phyloP scores from a whole-genome alignment of 805 yeast genomes.

The Schizosaccharomyces japonicus region DNA sequence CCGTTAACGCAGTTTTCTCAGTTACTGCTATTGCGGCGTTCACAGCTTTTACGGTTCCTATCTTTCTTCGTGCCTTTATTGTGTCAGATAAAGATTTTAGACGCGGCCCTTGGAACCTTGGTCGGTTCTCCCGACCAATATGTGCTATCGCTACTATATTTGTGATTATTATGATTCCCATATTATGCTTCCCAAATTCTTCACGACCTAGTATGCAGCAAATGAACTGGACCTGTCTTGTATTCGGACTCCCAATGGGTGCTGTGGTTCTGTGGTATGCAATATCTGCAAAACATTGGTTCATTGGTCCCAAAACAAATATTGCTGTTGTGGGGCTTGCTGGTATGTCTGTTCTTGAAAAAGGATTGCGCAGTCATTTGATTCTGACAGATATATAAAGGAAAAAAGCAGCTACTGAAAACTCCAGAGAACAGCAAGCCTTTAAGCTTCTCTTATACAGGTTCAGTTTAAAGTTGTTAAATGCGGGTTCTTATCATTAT shows the following conservation, averaged over 20 bases:
- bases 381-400: background rate
- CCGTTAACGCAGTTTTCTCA: conserved; percentile 47
- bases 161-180: conserved; percentile 33
- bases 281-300: background rate
- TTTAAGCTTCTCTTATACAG: background rate
- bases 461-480: background rate
- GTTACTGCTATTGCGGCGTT: conserved; percentile 50
- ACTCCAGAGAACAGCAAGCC: background rate
- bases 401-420: background rate
- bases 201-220: background rate
- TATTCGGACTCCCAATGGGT: background rate
- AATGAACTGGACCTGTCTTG: conserved; percentile 5
- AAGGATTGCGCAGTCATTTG: background rate
- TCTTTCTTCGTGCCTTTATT: conserved; percentile 29
- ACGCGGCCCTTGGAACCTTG: conserved; percentile 49
- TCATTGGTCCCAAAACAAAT: conserved; percentile 1
- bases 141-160: conserved; percentile 25
- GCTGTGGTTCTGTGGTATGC: background rate
- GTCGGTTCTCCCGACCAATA: conserved; percentile 24
- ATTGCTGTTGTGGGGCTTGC: too few species aligned
- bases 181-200: conserved; percentile 25
- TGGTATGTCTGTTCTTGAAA: background rate
- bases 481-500: too few species aligned
- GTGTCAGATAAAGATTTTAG: conserved; percentile 25
- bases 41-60: conserved; percentile 41